phyloP scores from a whole-genome alignment of 2,329 filamentous ascomycete species.

The Chlorencoelia australis region DNA sequence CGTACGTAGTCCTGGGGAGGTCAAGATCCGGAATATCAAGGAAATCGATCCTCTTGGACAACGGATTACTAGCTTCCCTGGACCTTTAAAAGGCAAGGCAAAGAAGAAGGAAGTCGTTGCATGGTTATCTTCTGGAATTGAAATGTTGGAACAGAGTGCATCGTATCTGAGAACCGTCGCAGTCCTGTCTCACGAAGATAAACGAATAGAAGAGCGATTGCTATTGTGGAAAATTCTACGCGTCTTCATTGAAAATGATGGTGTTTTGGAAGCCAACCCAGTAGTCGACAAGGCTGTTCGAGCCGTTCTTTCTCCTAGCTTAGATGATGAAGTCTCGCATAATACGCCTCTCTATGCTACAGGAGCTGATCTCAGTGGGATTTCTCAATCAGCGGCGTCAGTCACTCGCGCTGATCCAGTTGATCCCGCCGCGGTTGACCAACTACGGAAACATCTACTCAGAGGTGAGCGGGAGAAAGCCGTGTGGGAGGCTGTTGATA shows the following conservation, averaged over 20 bases:
- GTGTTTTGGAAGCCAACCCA: slow-evolving; percentile 62
- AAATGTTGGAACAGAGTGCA: slow-evolving; percentile 52
- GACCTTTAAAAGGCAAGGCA: slow-evolving; percentile 75
- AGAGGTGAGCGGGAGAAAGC: slow-evolving; percentile 81
- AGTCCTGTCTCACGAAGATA: slow-evolving; percentile 49
- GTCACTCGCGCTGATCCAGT: slow-evolving; percentile 51
- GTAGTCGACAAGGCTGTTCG: slow-evolving; percentile 66
- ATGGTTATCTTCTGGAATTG: slow-evolving; percentile 74
- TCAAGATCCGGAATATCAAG: slow-evolving; percentile 68
- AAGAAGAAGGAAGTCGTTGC: slow-evolving; percentile 89
- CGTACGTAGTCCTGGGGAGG: slow-evolving; percentile 70
- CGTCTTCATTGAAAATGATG: slow-evolving; percentile 78
- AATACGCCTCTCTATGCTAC: slow-evolving; percentile 27
- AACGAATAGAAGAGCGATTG: slow-evolving; percentile 67
- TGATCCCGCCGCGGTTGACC: slow-evolving; percentile 59
- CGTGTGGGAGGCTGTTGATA: slow-evolving; percentile 87
- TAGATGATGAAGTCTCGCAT: slow-evolving; percentile 23
- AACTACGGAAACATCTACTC: slow-evolving; percentile 63
- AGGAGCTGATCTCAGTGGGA: slow-evolving; percentile 31
- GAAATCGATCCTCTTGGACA: slow-evolving; percentile 63
- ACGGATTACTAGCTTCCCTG: slow-evolving; percentile 71
- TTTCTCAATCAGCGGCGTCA: slow-evolving; percentile 27
- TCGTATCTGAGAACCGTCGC: slow-evolving; percentile 34
- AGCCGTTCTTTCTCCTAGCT: slow-evolving; percentile 57
- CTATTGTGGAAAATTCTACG: slow-evolving; percentile 81